Percentiles rank a stretch among this genome's conserved stretches.
These are phyloP conservation scores for Magnolia officinalis DNA, from an alignment of 164 flowering plant genomes.

Conservation along the genomic window DNA sequence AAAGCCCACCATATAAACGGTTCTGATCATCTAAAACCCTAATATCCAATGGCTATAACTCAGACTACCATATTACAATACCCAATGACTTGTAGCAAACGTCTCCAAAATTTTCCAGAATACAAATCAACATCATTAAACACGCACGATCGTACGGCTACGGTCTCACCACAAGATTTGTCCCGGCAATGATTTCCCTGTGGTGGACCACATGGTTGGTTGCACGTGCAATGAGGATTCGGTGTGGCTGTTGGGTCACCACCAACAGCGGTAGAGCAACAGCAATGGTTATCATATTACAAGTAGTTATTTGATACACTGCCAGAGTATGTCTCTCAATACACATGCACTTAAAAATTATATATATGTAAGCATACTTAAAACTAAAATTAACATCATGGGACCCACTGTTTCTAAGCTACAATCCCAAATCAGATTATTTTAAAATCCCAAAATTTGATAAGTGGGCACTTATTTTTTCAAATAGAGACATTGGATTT, in stretches of 20 bases:
- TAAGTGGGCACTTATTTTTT: too few species aligned
- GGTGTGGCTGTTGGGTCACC: not conserved
- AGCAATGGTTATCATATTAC: not conserved
- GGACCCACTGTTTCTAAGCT: too few species aligned
- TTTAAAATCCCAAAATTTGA: too few species aligned
- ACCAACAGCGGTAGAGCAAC: not conserved
- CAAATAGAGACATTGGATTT: too few species aligned
- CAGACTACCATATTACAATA: not conserved
- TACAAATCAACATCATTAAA: not conserved
- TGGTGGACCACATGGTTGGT: conserved; percentile 4
- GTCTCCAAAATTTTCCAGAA: not conserved
- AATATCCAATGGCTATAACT: not conserved
- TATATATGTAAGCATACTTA: too few species aligned
- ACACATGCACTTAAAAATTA: too few species aligned
- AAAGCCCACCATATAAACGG: not conserved
- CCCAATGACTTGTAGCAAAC: not conserved
- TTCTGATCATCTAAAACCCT: not conserved
- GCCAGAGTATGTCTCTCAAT: not conserved
- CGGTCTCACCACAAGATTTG: not conserved
- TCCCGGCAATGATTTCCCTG: not conserved
- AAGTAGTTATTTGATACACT: not conserved
- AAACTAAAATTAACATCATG: too few species aligned
- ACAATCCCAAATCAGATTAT: too few species aligned
- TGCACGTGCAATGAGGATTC: conserved; percentile 9
- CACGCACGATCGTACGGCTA: conserved; percentile 7